Base-by-base conservation (phyloP, 345 rosid species). In the Aurinia saxatilis region DNA sequence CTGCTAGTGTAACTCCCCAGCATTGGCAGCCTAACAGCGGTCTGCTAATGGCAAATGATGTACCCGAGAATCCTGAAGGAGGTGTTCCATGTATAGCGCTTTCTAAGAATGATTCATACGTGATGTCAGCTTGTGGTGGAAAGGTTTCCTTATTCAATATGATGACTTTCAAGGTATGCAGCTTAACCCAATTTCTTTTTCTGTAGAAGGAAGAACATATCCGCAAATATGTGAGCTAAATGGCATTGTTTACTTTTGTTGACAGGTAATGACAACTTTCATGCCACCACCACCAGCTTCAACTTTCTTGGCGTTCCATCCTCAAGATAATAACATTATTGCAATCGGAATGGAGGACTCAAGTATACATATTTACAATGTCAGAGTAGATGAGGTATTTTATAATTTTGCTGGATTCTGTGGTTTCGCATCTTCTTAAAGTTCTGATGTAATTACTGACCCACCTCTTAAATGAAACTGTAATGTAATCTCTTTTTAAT, bases 21-120 rank as follows among this genome's bases (percentile, higher is more conserved):
- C 76, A 80, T 51, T 87, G 93, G 95, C 90, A 87, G 73, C 90
- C 97, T 44, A 77, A 81, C 19, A 84, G 84, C 56, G 95, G 97
- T 37, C 80, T 77, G 54, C 75, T 60, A 14, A 90, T 85, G 97
- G 69, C 89, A 31, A 90, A 87, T 68, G 97, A 90, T 69, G 70
- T 75, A 42, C 78, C 71, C 36, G 92, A 78, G 37, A 90, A 83
- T 41, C 51, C 65, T 68, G 85, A 81, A 41, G 77, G 69, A 49
- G 29, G 74, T 25, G 85, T 79, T 36, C 81, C 85, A 1, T 81
- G 83, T 65, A 72, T 81, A 50, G 85, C 82, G 0, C 75, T 81
- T 38, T 78, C 85, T 27, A 81, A 81, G 75, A 81, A 81, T 68
- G 85, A 81, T 50, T 81, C 83, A 4, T 81, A 78, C 30, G 81